Conservation (phyloP, 2,329 filamentous ascomycete genomes). For the Aspergillus persii region DNA sequence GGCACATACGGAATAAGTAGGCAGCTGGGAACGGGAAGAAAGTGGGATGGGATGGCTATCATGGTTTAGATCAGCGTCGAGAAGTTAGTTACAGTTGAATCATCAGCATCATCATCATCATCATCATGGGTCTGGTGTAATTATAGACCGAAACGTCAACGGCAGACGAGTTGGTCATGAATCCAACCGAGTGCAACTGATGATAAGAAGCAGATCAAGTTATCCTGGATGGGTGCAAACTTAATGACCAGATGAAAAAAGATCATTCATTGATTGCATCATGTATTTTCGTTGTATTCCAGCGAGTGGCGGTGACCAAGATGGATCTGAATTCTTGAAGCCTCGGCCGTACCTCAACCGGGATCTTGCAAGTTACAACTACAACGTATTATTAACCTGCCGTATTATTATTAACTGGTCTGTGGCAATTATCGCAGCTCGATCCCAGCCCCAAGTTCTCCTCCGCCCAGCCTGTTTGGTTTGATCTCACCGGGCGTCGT, state of each 20-base stretch:
- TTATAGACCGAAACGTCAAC: neutral
- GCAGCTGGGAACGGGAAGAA: too few species aligned
- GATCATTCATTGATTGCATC: neutral
- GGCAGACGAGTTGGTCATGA: neutral
- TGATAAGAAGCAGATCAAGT: neutral
- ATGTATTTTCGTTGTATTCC: neutral
- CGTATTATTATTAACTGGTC: neutral
- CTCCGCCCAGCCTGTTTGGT: neutral
- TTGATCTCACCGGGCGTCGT: neutral
- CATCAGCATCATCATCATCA: neutral
- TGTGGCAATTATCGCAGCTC: slow-evolving; percentile 1
- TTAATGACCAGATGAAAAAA: neutral
- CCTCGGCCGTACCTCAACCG: slow-evolving; percentile 1
- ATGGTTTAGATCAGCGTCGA: neutral
- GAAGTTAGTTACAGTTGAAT: neutral
- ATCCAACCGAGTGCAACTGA: neutral
- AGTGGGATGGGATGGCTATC: neutral
- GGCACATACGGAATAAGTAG: too few species aligned
- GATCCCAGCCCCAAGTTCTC: neutral
- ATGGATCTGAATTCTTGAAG: neutral
- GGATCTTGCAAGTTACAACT: neutral
- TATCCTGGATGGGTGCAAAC: neutral
- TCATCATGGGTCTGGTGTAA: neutral
- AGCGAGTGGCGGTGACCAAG: slow-evolving; percentile 2
- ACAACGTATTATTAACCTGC: too few species aligned